These are phyloP conservation scores for Noccaea bulbosa DNA, from an alignment of 345 rosid genomes.

Conservation along the genomic window DNA sequence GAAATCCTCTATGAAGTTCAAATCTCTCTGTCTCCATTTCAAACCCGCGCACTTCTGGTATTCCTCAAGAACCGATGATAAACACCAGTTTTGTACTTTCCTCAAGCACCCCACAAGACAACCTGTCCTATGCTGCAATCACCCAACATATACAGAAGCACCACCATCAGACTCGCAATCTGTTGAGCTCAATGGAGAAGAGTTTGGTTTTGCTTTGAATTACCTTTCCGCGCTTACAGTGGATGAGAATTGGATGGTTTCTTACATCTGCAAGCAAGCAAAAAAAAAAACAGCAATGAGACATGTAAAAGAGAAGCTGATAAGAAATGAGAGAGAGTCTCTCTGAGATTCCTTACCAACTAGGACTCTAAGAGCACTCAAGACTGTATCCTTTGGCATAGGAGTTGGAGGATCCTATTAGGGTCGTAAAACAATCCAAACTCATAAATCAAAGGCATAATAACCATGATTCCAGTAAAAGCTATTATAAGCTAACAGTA, in stretches of 20 bases:
- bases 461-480: not conserved
- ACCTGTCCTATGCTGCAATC: slow-evolving; percentile 84
- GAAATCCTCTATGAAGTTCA: slow-evolving; percentile 66
- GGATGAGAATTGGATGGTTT: slow-evolving; percentile 86
- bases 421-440: slow-evolving; percentile 29
- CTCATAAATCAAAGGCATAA: slow-evolving; percentile 28
- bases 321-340: not conserved
- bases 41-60: slow-evolving; percentile 66
- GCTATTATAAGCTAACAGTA: not conserved
- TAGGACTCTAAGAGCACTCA: slow-evolving; percentile 70
- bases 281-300: slow-evolving; percentile 21
- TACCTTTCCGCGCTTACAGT: slow-evolving; percentile 93
- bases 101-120: slow-evolving; percentile 87
- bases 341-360: slow-evolving; percentile 57
- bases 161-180: not conserved
- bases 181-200: not conserved
- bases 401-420: slow-evolving; percentile 64
- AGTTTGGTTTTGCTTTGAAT: not conserved
- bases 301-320: not conserved
- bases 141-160: slow-evolving; percentile 9
- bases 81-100: slow-evolving; percentile 79
- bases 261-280: slow-evolving; percentile 69
- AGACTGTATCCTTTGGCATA: slow-evolving; percentile 58
- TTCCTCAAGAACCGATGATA: slow-evolving; percentile 74
- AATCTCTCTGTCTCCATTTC: slow-evolving; percentile 62